Evolutionary conservation across 495 filamentous ascomycete species (phyloP), one percentile per base, ranked within the genome.

Genomic region (Aspergillus cavernicola): DNA sequence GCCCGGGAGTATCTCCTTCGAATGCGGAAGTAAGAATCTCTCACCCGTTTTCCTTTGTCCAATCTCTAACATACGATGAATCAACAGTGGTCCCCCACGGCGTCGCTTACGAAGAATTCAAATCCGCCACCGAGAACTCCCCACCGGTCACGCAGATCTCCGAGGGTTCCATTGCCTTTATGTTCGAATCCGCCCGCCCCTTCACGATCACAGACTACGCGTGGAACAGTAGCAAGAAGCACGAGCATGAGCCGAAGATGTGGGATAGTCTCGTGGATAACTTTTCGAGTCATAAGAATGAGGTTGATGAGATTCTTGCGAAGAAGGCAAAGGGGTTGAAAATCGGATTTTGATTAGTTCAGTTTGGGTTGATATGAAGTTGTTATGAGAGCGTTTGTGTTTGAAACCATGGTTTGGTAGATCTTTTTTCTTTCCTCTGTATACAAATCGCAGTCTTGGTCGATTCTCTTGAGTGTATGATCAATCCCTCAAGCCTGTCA

Each of bases 91-190:
- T 40, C 6, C 46, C 15, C 70, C 67, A 85, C 50, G 80, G 80
- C 12, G 74, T 80, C 13, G 82, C 76, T 13, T 85, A 84, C 24
- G 82, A 84, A 40, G 80, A 86, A 67, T 86, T 83, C 51, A 83
- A 84, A 31, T 78, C 78, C 3, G 81, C 80, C 8, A 79, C 83
- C 28, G 70, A 70, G 8, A 55, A 56, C 18, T 36, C 55, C 4
- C 74, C 72, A 3, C 75, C 75, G 0, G 71, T 65, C 23, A 75
- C 71, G 71, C 68, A 69, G 18, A 80, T 80, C 55, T 76, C 71
- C 7, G 53, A 75, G 52, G 76, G 70, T 1, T 71, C 73, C 1
- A 68, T 82, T 16, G 78, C 77, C 6, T 75, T 78, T 56, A 91
- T 92, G 78, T 81, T 83, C 51, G 81, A 84, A 65, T 79, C 71